Base-by-base conservation (phyloP, 805 yeast genomes). In the Saccharomycopsis selenospora region DNA sequence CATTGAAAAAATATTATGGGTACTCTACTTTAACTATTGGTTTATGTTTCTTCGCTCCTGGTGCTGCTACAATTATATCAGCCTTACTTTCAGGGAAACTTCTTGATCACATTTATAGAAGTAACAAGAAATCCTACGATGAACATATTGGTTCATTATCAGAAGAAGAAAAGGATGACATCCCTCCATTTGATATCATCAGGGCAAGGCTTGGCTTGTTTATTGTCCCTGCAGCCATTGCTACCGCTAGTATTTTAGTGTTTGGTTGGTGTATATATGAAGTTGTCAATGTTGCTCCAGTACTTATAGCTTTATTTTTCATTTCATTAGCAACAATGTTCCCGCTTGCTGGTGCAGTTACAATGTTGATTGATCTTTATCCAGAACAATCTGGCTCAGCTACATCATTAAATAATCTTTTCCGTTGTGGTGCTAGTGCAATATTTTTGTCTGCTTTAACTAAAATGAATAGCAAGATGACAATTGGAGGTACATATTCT, bases 401-500 rank as follows among this genome's bases (percentile, higher is more conserved):
- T n/a, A n/a, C n/a, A n/a, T n/a, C n/a, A n/a, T n/a, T n/a, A n/a
- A n/a, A n/a, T n/a, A n/a, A n/a, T n/a, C 65, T 88, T 25, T 70
- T 79, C 20, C 68, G 96, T 56, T 89, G 96, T 60, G 67, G 76
- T n/a, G 57, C 78, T 43, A 81, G 82, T 26, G 95, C 95, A 0
- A 71, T 77, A 1, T 79, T 84, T 40, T 72, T 83, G 18, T 93
- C 85, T 0, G 80, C 79, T 2, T 67, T 86, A 18, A 73, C 78
- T 18, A 71, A 66, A 43, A 84, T 89, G 91, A 67, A 71, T 11
- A 47, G 49, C 0, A 52, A 66, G 0, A 68, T 89, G 76, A 77
- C 77, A 0, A 63, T 76, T 10, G 96, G 96, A 1, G 93, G 95
- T 14, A 75, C 85, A 1, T 86, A 80, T 58, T 80, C 95, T 0